Base-by-base conservation (phyloP, 2,329 filamentous ascomycete genomes). In the Hymenoscyphus salicellus region DNA sequence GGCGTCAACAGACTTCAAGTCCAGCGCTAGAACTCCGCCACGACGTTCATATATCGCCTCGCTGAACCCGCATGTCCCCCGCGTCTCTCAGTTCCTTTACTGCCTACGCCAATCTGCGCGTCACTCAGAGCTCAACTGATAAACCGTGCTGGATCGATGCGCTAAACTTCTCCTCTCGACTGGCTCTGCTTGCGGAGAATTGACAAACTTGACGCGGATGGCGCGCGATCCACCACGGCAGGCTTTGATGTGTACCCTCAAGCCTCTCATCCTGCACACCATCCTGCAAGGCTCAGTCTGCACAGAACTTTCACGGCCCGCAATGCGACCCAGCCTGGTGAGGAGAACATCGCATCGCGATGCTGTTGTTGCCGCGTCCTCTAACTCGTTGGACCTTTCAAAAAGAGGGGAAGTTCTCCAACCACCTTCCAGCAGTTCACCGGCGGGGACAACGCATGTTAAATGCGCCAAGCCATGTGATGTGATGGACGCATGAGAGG, bases 231-330 rank as follows among this genome's bases (percentile, higher is more conserved):
- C n/a, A 46, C 41, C 8, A 23, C 41, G 41, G 20, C 11, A 20
- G 10, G n/a, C 43, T 49, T 52, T 23, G n/a, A 52, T 26, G 20
- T 26, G 20, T 49, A 23, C 43, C 43, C 43, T 23, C 23, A 11
- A 11, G n/a, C 43, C 43, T 23, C 20, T 20, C 20, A 52, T 52
- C 46, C 46, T 52, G 46, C 46, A 52, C 46, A 20, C 20, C 46
- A 49, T 52, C 46, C 46, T 52, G 46, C 20, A 52, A 52, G 46
- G 46, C 46, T 26, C 46, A 49, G 46, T 26, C 46, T 49, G n/a
- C 46, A 49, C 46, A 23, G n/a, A 11, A 26, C n/a, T 49, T 30
- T 26, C 46, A 28, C n/a, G 46, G 46, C 20, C 46, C 46, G 46
- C 20, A 16, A 52, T 26, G 11, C 46, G 20, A 5, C 11, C 10